Percentiles rank a stretch among this genome's conserved stretches.
Conservation (phyloP, 192 early-diverging fungal genomes). For the Gaertneriomyces semiglobifer region DNA sequence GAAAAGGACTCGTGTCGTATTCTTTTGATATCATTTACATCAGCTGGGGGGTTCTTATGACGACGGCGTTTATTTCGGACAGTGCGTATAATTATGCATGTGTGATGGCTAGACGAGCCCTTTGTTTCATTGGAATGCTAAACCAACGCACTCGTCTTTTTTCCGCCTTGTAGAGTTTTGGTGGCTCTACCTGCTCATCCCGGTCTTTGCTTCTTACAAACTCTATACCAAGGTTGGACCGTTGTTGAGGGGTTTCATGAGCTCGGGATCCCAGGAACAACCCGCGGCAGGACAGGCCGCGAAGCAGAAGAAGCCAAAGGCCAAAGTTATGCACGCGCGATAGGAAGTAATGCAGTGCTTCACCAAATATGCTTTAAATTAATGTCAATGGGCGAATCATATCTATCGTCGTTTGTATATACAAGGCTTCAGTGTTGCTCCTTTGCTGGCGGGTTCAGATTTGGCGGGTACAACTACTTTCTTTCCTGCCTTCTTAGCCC, state of each 20-base stretch:
- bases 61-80: constrained; percentile 55
- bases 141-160: not conserved
- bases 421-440: too few species aligned
- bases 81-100: constrained; percentile 42
- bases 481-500: too few species aligned
- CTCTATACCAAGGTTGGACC: constrained; percentile 22
- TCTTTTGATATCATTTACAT: constrained; percentile 85
- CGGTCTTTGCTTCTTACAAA: constrained; percentile 57
- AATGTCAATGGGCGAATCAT: too few species aligned
- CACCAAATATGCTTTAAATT: too few species aligned
- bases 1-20: constrained; percentile 57
- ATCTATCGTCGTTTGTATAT: too few species aligned
- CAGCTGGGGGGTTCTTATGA: constrained; percentile 72
- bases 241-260: constrained; percentile 8
- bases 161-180: constrained; percentile 18
- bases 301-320: not conserved
- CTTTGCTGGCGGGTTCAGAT: too few species aligned
- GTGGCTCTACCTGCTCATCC: constrained; percentile 40
- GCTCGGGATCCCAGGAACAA: not conserved
- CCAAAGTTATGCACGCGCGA: too few species aligned
- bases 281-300: not conserved
- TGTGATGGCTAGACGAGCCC: constrained; percentile 31
- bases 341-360: too few species aligned
- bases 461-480: too few species aligned
- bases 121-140: not conserved